Evolutionary conservation across 2,329 filamentous ascomycete genomes (phyloP).

Genomic region (Cladobotryum mycophilum): DNA sequence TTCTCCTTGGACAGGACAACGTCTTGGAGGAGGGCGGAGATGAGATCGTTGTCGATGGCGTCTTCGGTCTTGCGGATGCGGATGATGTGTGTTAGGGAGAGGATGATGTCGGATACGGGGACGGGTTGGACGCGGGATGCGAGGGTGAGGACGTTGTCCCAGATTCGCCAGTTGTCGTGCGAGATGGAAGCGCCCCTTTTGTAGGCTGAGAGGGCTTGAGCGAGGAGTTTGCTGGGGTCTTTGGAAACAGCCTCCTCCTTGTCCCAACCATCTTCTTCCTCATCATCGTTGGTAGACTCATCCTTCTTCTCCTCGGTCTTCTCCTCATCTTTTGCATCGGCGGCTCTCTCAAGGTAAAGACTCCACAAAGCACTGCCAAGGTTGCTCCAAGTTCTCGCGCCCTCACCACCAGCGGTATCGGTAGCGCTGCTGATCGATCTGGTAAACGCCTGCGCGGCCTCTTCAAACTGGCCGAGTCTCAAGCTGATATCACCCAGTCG

Average conservation of each 20-base stretch:
- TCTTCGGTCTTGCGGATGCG: conserved; percentile 72
- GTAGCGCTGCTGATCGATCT: conserved; percentile 63
- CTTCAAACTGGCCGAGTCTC: conserved; percentile 67
- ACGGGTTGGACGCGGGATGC: conserved; percentile 71
- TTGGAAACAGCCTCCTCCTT: conserved; percentile 19
- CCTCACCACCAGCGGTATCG: conserved; percentile 66
- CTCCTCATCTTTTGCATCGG: conserved; percentile 27
- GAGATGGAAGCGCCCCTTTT: conserved; percentile 81
- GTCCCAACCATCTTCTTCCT: conserved; percentile 26
- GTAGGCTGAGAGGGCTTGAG: conserved; percentile 75
- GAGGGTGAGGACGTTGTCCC: conserved; percentile 92
- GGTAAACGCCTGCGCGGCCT: conserved; percentile 77
- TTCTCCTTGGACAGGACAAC: conserved; percentile 46
- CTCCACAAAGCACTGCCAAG: conserved; percentile 77
- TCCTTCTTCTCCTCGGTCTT: conserved; percentile 16
- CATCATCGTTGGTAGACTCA: conserved; percentile 14
- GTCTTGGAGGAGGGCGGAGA: conserved; percentile 67
- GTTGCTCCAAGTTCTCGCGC: conserved; percentile 93
- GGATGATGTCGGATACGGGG: conserved; percentile 66
- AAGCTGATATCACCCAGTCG: conserved; percentile 83
- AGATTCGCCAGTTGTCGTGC: conserved; percentile 84
- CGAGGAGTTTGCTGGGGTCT: conserved; percentile 56
- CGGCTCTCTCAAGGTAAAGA: conserved; percentile 51
- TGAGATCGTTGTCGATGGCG: conserved; percentile 67
- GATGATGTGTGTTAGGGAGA: conserved; percentile 68